Evolutionary conservation across 2,329 filamentous ascomycete genomes (phyloP), one percentile per base, ranked within the genome.

Genomic region (Talaromyces sp.): DNA sequence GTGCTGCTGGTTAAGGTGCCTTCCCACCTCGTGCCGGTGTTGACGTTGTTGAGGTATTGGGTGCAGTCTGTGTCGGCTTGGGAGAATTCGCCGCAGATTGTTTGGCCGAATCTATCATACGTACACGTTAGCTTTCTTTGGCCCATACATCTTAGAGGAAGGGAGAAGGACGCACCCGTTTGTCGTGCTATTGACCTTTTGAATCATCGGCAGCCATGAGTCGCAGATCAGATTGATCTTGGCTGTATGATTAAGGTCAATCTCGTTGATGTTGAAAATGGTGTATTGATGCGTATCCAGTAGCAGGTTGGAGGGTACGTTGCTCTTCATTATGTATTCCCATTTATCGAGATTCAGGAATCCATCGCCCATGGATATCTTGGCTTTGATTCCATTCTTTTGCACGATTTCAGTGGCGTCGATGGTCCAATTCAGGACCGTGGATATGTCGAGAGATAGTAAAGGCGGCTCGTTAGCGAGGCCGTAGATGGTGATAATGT

Each of bases 251-350:
- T 89, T 89, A 73, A 90, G 89, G 58, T 87, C 86, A 73, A 99
- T 90, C 77, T 96, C 92, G 69, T 90, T 88, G 45, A 87, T 87
- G 83, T 99, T 97, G 85, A 99, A 99, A 77, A 97, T 97, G 73
- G 96, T 92, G 78, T 99, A 99, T 78, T 98, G 94, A 79, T 99
- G 95, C 43, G 96, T 95, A 78, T 99, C 95, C n/a, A 99, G 87
- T 19, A 96, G 86, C 69, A 98, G 83, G 25, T 77, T 74, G 69
- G 89, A 86, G 56, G 89, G 83, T 73, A 91, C 85, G 25, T 85
- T 83, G n/a, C 19, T 15, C 70, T 90, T 86, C 70, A 98, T 85
- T 75, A 91, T 85, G 47, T 91, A 92, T 76, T 97, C 89, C 95
- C 95, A 99, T 73, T 96, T 94, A 70, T 85, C 84, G 4, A 98